Conservation (phyloP, 2,329 filamentous ascomycete species). For the Colletotrichum sp. region DNA sequence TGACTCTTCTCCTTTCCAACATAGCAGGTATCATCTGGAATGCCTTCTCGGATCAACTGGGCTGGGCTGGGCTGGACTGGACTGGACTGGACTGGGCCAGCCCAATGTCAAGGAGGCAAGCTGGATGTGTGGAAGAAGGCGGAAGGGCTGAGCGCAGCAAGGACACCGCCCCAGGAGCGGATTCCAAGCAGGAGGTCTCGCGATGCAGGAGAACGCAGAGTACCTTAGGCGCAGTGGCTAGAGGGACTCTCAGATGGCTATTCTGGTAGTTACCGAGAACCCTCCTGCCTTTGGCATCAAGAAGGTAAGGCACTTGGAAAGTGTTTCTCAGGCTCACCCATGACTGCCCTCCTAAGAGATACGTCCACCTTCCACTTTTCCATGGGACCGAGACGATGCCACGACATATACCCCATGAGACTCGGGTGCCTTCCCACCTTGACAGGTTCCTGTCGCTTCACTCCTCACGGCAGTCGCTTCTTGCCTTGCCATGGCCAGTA, state of each 20-base stretch:
- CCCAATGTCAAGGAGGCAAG: not conserved
- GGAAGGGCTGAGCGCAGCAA: not conserved
- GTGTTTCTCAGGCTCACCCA: not conserved
- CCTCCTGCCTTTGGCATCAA: not conserved
- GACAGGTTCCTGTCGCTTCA: not conserved
- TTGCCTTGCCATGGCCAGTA: not conserved
- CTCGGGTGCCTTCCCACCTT: not conserved
- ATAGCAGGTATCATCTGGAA: not conserved
- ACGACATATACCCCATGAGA: not conserved
- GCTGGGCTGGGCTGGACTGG: not conserved
- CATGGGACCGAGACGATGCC: not conserved
- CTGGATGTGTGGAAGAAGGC: not conserved
- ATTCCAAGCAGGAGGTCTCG: not conserved
- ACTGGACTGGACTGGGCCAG: too few relatives aligned
- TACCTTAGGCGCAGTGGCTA: not conserved
- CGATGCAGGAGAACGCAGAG: not conserved
- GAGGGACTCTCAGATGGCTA: not conserved
- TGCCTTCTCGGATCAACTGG: not conserved
- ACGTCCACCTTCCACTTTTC: not conserved
- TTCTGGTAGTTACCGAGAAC: not conserved
- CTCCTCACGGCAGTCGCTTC: not conserved
- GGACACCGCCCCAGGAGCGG: not conserved
- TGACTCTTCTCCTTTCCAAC: not conserved
- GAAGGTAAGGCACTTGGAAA: not conserved
- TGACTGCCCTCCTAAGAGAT: not conserved